Base-by-base conservation (phyloP, 2,329 filamentous ascomycete species). In the Trichophyton equinum region DNA sequence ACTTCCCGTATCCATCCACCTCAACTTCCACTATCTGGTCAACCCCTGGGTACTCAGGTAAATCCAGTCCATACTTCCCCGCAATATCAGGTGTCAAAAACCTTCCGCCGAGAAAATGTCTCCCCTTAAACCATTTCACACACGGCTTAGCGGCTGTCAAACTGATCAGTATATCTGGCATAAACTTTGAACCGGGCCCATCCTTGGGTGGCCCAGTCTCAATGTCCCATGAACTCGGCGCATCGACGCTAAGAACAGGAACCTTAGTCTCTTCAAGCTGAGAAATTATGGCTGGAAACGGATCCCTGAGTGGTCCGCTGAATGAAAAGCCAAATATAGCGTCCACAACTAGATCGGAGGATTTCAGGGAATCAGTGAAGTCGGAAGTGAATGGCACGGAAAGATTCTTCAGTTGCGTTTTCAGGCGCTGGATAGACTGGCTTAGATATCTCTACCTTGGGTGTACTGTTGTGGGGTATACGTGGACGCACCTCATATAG, bases 321-420 rank as follows among this genome's bases (percentile, higher is more conserved):
- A 99, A 99, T 63, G 88, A 94, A 77, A 99, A 99, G 6, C 89
- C 91, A 71, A 99, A 99, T 64, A 99, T 89, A 8, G 94, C 90
- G 74, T 99, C 94, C 62, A 99, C 79, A 59, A 99, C 76, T 66
- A 95, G 88, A 70, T 96, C 87, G 1, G 87, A 81, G 59, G 83
- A 79, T 53, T 78, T 75, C 5, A 95, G 72, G 4, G 88, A 86
- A 4, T 76, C 67, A 1, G 79, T 71, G 68, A 97, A 96, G 72
- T 96, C 89, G 15, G 89, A 81, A 15, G 86, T 86, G 72, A 97
- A 96, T 0, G 89, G 88, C 30, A 99, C 79, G 9, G 86, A 80
- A 60, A 97, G 84, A 70, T 92, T 87, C 68, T 87, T 82, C 6
- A 97, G 83, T 75, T 99, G 94, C 65, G 85, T 94, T 65, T 84